Base-by-base conservation (phyloP, 441 rosid genomes). In the Cnidoscolus chayamansa region DNA sequence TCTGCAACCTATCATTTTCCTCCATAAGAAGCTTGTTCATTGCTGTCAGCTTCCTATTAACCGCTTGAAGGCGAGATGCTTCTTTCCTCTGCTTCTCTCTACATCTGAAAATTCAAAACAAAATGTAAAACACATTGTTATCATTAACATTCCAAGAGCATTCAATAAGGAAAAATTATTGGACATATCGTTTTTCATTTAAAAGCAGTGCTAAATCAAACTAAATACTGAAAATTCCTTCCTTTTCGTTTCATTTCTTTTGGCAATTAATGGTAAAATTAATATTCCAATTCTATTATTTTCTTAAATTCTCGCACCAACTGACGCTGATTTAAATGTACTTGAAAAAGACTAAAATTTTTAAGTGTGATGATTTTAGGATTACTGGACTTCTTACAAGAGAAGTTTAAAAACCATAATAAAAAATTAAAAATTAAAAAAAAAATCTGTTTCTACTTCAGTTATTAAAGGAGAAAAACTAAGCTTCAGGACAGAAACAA, bases 11-110 rank as follows among this genome's bases (percentile, higher is more conserved):
- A 76, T 95, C 98, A 76, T 92, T 95, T 80, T 95, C 99, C 83
- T 95, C 99, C 99, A 95, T 92, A 74, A 95, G 84, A 47, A 95
- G 96, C 84, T 92, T 95, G 83, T 95, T 92, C 99, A 95, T 95
- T 1, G 99, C 98, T 1, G 91, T 86, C 75, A 95, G 82, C 83
- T 95, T 95, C 77, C 98, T 74, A 72, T 95, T 95, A 87, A 95
- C 98, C 10, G 93, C 93, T 84, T 92, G 99, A 63, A 95, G 93
- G 74, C 99, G 93, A 9, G 97, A 92, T 30, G 98, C 88, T 86
- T 95, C 99, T 81, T 95, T 95, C 82, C 99, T 92, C 77, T 95
- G 99, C 81, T 92, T 95, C 89, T 95, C 99, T 72, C 99, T 86
- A 53, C 98, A 95, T 80, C 99, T 95, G 84, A 70, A 76, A 67